Conservation (phyloP, 2,329 filamentous ascomycete species). For the Didymella segeticola region DNA sequence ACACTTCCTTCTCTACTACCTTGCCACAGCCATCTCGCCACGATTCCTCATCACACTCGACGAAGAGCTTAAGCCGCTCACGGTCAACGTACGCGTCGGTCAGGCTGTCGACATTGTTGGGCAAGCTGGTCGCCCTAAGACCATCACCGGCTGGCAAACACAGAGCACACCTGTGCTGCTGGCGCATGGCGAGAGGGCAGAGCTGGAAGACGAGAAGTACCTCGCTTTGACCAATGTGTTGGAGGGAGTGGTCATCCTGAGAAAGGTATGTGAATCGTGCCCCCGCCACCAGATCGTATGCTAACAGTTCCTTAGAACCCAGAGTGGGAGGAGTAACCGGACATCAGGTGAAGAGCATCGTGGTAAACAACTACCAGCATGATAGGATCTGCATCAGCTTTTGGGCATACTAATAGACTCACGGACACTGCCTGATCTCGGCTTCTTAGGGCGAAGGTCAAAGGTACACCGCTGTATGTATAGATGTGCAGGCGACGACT, state of each 20-base stretch:
- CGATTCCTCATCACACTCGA: conserved; percentile 96
- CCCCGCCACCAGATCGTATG: not conserved
- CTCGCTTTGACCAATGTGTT: conserved; percentile 88
- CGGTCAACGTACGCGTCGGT: conserved; percentile 94
- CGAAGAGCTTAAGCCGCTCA: conserved; percentile 90
- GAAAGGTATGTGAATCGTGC: conserved; percentile 74
- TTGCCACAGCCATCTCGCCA: conserved; percentile 95
- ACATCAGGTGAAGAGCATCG: not conserved
- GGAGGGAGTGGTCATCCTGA: conserved; percentile 93
- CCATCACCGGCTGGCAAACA: conserved; percentile 98
- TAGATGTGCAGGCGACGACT: conserved; percentile 34
- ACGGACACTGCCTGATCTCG: conserved; percentile 24
- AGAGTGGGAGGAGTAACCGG: conserved; percentile 52
- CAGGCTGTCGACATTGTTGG: conserved; percentile 98
- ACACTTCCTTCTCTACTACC: conserved; percentile 97
- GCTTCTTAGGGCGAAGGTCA: conserved; percentile 2
- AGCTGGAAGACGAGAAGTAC: conserved; percentile 97
- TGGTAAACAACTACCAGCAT: conserved; percentile 11
- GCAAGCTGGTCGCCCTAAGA: conserved; percentile 96
- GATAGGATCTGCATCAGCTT: conserved; percentile 23
- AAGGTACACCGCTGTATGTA: conserved; percentile 35
- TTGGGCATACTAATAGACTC: conserved; percentile 40
- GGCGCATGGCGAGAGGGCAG: conserved; percentile 92
- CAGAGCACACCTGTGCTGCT: conserved; percentile 98
- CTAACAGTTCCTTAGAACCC: conserved; percentile 49